phyloP scores from a whole-genome alignment of 352 stramenopile genomes.

The Phytophthora vignae region DNA sequence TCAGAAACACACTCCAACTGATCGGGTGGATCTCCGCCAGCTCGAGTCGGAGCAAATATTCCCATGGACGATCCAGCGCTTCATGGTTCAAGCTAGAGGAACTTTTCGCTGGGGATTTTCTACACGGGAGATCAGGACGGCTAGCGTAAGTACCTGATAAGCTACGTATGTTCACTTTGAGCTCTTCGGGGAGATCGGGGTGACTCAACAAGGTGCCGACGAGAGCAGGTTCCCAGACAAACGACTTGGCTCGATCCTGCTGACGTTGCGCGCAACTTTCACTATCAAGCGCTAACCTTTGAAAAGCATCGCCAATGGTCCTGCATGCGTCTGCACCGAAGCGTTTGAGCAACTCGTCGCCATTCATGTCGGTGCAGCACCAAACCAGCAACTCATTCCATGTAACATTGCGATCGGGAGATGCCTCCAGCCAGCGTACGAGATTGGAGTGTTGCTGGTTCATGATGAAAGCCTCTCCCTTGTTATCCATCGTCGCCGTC shows the following conservation, averaged over 20 bases:
- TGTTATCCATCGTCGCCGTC: neutral
- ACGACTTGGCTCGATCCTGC: conserved; percentile 17
- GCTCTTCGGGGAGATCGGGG: conserved; percentile 21
- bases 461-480: conserved; percentile 3
- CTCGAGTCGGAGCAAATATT: conserved; percentile 39
- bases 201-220: conserved; percentile 35
- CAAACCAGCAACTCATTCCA: conserved; percentile 53
- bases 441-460: conserved; percentile 11
- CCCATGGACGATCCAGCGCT: conserved; percentile 30
- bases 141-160: conserved; percentile 9
- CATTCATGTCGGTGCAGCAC: conserved; percentile 46
- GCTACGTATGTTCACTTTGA: conserved; percentile 49
- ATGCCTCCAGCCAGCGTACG: conserved; percentile 22
- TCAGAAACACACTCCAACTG: conserved; percentile 64
- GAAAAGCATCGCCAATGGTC: conserved; percentile 28
- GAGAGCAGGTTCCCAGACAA: conserved; percentile 56
- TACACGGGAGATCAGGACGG: conserved; percentile 4
- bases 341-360: conserved; percentile 28
- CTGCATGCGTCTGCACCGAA: conserved; percentile 29
- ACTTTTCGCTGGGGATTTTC: neutral
- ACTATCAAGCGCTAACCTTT: conserved; percentile 23
- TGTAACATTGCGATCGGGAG: conserved; percentile 15
- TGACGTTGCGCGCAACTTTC: neutral
- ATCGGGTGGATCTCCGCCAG: conserved; percentile 50
- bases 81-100: neutral